Base-by-base conservation (phyloP, 2,329 filamentous ascomycete genomes). In the Claviceps paspali region DNA sequence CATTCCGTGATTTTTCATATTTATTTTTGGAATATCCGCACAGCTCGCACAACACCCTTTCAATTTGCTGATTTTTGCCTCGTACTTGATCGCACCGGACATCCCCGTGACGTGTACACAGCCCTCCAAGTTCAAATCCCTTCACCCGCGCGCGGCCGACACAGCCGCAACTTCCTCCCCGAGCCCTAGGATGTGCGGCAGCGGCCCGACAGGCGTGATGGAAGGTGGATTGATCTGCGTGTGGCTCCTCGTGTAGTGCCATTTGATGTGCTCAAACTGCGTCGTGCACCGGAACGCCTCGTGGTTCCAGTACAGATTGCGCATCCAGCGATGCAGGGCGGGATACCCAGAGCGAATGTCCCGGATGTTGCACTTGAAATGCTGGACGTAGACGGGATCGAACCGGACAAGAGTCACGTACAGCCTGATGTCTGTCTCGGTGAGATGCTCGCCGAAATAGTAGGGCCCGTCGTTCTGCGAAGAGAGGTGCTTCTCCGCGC, bases 211-310 rank as follows among this genome's bases (percentile, higher is more conserved):
- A 1, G 88, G 87, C 18, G 85, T 88, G 52, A 98, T 93, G 28
- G 67, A 64, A 35, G 64, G 57, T 12, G 75, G 76, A 57, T 81
- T 81, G 53, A 81, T 79, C 61, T 80, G 69, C 8, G 65, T 66
- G 50, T 76, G 71, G 46, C 68, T 75, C 48, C 67, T 63, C 42
- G 72, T 74, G 54, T 73, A 75, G 55, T 79, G 75, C 56, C 65
- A 80, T 73, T 93, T 95, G 64, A 96, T 96, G 62, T 98, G 91
- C 57, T 92, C 74, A 56, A 93, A 94, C 57, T 95, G 73, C 17
- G 87, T 93, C 43, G 86, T 91, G 36, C 82, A 73, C 44, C 65
- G 64, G 62, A 93, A 95, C 2, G 84, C 85, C 0, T 76, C 66
- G 18, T 76, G 56, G 47, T 79, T 79, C 86, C 86, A 94, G 64